Conservation (phyloP, 768 basidiomycete genomes). For the Rhodosporidiobolus sp. region DNA sequence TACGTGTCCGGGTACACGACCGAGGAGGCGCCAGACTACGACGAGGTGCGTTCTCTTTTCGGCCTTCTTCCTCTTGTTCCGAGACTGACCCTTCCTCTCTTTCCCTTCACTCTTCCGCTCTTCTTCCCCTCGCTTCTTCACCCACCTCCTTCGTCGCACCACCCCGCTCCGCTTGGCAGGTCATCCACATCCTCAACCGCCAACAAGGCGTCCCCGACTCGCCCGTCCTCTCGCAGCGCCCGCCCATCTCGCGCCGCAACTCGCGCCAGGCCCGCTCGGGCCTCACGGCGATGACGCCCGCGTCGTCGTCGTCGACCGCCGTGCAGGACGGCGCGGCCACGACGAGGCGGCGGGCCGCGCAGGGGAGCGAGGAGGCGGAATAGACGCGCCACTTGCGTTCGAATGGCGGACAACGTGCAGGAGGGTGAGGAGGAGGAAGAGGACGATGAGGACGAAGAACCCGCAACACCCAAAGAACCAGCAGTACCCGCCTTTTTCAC, state of each 20-base stretch:
- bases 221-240: neutral
- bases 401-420: no score
- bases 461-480: no score
- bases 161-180: no score
- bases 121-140: no score
- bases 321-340: neutral
- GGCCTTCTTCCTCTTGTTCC: no score
- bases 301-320: neutral
- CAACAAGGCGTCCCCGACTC: constrained; percentile 26
- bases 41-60: constrained; percentile 20
- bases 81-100: neutral
- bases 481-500: no score
- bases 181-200: constrained; percentile 39
- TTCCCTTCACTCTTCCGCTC: neutral
- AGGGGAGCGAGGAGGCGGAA: neutral
- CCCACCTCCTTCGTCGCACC: no score
- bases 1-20: constrained; percentile 38
- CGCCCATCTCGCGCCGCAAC: constrained; percentile 10
- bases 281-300: constrained; percentile 21
- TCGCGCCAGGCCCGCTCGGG: constrained; percentile 24
- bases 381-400: neutral
- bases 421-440: no score
- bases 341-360: neutral
- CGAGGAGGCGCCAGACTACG: constrained; percentile 39
- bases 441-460: no score